A percentile compares a stretch with the other conserved stretches of the same genome.
Evolutionary conservation across 345 rosid species (phyloP).

Genomic region (Rubroshorea leprosula): DNA sequence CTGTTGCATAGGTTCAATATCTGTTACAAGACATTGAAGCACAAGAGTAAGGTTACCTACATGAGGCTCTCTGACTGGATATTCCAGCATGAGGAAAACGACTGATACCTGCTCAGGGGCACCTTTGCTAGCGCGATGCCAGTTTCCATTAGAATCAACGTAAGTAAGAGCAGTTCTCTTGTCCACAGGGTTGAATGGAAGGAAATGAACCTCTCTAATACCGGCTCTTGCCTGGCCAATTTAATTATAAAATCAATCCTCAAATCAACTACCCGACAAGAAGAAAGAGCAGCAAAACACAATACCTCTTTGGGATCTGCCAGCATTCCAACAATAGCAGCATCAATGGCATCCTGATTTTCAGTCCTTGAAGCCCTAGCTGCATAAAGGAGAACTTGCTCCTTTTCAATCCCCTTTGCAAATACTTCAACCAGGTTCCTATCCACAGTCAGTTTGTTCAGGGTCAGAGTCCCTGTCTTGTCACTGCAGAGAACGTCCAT

Average conservation of each 20-base stretch:
- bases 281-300: neutral
- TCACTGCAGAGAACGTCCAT: too few relatives aligned
- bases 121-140: constrained; percentile 85
- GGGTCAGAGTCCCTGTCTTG: too few relatives aligned
- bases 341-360: constrained; percentile 89
- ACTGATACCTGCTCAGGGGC: constrained; percentile 87
- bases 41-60: constrained; percentile 1
- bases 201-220: too few relatives aligned
- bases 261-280: constrained; percentile 46
- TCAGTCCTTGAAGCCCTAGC: constrained; percentile 86
- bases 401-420: constrained; percentile 65
- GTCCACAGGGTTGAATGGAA: too few relatives aligned
- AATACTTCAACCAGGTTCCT: constrained; percentile 75
- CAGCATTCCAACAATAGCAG: constrained; percentile 91
- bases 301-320: constrained; percentile 86
- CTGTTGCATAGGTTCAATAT: constrained; percentile 64
- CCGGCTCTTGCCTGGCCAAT: constrained; percentile 66
- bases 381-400: constrained; percentile 64
- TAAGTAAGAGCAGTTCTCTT: too few relatives aligned
- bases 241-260: constrained; percentile 81
- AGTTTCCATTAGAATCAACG: too few relatives aligned
- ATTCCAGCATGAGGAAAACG: neutral
- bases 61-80: neutral
- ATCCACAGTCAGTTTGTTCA: too few relatives aligned
- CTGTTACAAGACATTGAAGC: constrained; percentile 27